Conservation (phyloP, 352 stramenopile genomes). For the Globisporangium middletonii region DNA sequence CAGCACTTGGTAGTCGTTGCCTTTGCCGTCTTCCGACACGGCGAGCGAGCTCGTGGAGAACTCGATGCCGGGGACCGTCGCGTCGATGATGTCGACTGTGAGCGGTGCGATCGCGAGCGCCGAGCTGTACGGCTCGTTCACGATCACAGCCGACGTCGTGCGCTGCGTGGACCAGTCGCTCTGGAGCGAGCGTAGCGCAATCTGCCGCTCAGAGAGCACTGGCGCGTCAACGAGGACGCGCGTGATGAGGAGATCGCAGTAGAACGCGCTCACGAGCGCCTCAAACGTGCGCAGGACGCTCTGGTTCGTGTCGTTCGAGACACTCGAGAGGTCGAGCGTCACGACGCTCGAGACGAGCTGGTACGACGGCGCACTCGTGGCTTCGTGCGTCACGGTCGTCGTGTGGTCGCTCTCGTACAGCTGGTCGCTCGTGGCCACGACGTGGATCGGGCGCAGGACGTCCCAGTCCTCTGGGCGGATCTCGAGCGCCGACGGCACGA, state of each 20-base stretch:
- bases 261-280: conserved; percentile 20
- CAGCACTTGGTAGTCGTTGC: conserved; percentile 70
- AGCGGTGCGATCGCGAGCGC: conserved; percentile 16
- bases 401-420: conserved; percentile 49
- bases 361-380: conserved; percentile 22
- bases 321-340: conserved; percentile 11
- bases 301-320: neutral
- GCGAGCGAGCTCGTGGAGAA: conserved; percentile 61
- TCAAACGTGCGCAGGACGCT: conserved; percentile 12
- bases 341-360: conserved; percentile 23
- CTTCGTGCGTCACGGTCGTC: conserved; percentile 22
- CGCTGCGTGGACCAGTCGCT: conserved; percentile 34
- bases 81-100: conserved; percentile 29
- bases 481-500: conserved; percentile 26
- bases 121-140: conserved; percentile 24
- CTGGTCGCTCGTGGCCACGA: conserved; percentile 49
- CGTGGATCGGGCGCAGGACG: conserved; percentile 26
- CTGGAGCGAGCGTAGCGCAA: conserved; percentile 22
- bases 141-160: conserved; percentile 14
- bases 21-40: conserved; percentile 59
- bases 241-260: conserved; percentile 20
- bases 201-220: conserved; percentile 9
- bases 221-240: conserved; percentile 5
- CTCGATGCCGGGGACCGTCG: conserved; percentile 51
- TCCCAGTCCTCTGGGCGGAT: conserved; percentile 46